phyloP scores from a whole-genome alignment of 2,329 filamentous ascomycete species.

The Sphaceloma murrayae region DNA sequence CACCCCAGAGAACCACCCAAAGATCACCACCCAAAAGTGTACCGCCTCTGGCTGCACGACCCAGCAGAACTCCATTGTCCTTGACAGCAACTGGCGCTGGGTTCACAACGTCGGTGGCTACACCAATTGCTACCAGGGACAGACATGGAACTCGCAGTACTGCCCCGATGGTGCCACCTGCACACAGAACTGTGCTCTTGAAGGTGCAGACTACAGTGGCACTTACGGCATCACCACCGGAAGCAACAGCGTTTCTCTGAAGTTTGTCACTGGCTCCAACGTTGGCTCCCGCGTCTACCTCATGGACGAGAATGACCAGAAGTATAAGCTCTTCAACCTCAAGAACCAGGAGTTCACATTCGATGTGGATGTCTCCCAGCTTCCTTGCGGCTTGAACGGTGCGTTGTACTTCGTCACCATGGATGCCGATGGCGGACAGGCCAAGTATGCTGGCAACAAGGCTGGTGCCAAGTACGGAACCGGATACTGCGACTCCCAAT shows the following conservation, averaged over 20 bases:
- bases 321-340: slow-evolving; percentile 57
- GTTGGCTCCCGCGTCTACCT: slow-evolving; percentile 36
- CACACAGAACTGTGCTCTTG: slow-evolving; percentile 35
- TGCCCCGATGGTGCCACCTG: slow-evolving; percentile 33
- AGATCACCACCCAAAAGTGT: slow-evolving; percentile 33
- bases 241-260: slow-evolving; percentile 44
- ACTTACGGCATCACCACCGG: slow-evolving; percentile 44
- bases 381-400: slow-evolving; percentile 62
- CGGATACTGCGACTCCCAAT: slow-evolving; percentile 46
- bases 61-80: slow-evolving; percentile 30
- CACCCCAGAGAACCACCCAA: slow-evolving; percentile 35
- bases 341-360: slow-evolving; percentile 62
- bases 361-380: slow-evolving; percentile 58
- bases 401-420: slow-evolving; percentile 59
- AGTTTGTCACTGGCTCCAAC: slow-evolving; percentile 48
- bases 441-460: slow-evolving; percentile 30
- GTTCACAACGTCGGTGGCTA: slow-evolving; percentile 36
- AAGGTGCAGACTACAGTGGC: slow-evolving; percentile 34
- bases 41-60: slow-evolving; percentile 33
- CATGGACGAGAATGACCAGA: slow-evolving; percentile 42
- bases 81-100: slow-evolving; percentile 45
- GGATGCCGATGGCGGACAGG: slow-evolving; percentile 51
- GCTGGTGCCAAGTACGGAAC: slow-evolving; percentile 50
- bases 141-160: slow-evolving; percentile 34
- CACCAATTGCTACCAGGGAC: slow-evolving; percentile 42